A percentile compares a stretch with the other conserved stretches of the same genome.
phyloP scores from a whole-genome alignment of 2,329 filamentous ascomycete species.

The Claviceps quebecensis region DNA sequence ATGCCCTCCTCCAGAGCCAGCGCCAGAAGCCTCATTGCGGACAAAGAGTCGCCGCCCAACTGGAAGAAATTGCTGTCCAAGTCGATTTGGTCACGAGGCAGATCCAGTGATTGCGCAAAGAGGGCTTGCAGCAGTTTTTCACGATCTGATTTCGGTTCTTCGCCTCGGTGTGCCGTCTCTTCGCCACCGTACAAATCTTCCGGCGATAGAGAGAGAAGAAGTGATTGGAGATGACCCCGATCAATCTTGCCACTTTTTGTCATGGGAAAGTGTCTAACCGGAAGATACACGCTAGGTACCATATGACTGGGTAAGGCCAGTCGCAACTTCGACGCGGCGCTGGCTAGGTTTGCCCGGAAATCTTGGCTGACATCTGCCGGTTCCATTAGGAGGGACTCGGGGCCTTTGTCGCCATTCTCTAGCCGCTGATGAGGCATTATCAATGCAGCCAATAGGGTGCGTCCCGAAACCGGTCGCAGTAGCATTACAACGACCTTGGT shows the following conservation, averaged over 20 bases:
- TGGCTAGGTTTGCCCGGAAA: neutral
- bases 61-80: slow-evolving; percentile 24
- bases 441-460: too few species aligned
- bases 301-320: neutral
- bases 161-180: neutral
- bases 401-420: neutral
- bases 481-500: neutral
- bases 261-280: neutral
- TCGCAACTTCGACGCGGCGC: neutral
- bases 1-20: neutral
- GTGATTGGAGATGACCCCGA: neutral
- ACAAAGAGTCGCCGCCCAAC: slow-evolving; percentile 30
- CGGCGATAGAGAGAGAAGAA: neutral
- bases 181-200: neutral
- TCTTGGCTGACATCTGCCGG: neutral
- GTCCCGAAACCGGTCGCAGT: too few species aligned
- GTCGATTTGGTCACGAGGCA: slow-evolving; percentile 13
- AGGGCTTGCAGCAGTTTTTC: neutral
- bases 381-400: neutral
- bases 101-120: slow-evolving; percentile 10
- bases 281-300: neutral
- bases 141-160: neutral
- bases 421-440: neutral
- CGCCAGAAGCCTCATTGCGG: slow-evolving; percentile 27
- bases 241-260: neutral